Evolutionary conservation across 257 asterid species (phyloP).

Genomic region (Linderniella brevidens): DNA sequence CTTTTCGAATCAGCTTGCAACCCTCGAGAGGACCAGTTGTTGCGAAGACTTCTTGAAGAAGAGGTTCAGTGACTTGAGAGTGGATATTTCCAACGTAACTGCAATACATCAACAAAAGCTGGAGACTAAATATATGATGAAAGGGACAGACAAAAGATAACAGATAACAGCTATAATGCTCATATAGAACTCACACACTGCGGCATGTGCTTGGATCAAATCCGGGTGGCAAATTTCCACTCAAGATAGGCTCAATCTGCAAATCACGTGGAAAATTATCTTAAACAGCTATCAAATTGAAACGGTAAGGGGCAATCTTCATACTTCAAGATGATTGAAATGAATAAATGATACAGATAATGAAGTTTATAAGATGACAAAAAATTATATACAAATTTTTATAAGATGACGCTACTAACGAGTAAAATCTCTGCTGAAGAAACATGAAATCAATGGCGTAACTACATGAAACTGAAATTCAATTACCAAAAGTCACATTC

Average conservation of each 20-base stretch:
- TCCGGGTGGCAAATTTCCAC: slow-evolving; percentile 99
- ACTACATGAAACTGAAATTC: no score
- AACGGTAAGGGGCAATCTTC: slow-evolving; percentile 10
- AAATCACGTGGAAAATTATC: slow-evolving; percentile 15
- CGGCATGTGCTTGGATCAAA: slow-evolving; percentile 97
- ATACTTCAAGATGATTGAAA: no score
- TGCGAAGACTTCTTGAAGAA: slow-evolving; percentile 83
- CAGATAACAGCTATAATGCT: slow-evolving; percentile 6
- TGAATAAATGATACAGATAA: no score
- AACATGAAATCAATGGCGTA: no score
- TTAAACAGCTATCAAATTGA: slow-evolving; percentile 12
- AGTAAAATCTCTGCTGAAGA: no score
- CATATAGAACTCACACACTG: slow-evolving; percentile 78
- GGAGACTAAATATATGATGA: background rate
- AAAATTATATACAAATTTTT: no score
- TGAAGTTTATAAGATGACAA: no score
- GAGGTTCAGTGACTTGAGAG: slow-evolving; percentile 75
- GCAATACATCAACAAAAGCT: slow-evolving; percentile 21
- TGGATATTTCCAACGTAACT: slow-evolving; percentile 88
- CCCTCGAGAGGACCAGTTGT: slow-evolving; percentile 78
- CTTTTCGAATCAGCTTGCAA: slow-evolving; percentile 83
- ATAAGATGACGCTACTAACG: no score
- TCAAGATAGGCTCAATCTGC: slow-evolving; percentile 95
- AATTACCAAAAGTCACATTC: no score
- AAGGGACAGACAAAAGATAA: slow-evolving; percentile 6